Evolutionary conservation across 2,329 filamentous ascomycete species (phyloP).

Genomic region (Xylariomycetidae sp.): DNA sequence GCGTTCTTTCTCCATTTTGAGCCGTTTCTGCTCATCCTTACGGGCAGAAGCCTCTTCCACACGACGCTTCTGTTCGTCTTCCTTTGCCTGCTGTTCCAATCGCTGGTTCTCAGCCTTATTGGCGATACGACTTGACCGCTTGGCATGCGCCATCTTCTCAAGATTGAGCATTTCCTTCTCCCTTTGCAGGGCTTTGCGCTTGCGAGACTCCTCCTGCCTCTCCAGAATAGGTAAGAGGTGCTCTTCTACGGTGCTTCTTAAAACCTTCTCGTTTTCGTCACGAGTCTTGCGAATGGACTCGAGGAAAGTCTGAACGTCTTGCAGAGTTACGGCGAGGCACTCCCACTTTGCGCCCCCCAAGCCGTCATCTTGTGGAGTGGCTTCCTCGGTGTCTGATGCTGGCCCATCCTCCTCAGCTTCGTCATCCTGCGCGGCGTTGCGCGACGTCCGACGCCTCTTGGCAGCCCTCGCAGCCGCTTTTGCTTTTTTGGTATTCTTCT

Average conservation of each 20-base stretch:
- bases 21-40: conserved; percentile 60
- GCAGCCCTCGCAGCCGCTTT: conserved; percentile 61
- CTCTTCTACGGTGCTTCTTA: conserved; percentile 67
- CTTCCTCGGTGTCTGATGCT: conserved; percentile 22
- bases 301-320: conserved; percentile 71
- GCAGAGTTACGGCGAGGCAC: conserved; percentile 76
- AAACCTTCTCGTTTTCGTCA: conserved; percentile 77
- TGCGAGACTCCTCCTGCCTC: conserved; percentile 69
- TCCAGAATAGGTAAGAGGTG: conserved; percentile 83
- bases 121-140: conserved; percentile 86
- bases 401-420: conserved; percentile 32
- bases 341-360: conserved; percentile 83
- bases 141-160: conserved; percentile 87
- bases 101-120: conserved; percentile 74
- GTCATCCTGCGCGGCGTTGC: conserved; percentile 34
- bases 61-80: conserved; percentile 63
- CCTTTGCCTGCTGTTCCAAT: conserved; percentile 64
- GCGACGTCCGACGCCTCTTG: conserved; percentile 63
- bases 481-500: conserved; percentile 61
- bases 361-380: conserved; percentile 50
- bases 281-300: conserved; percentile 68
- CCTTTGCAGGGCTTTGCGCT: conserved; percentile 61
- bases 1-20: conserved; percentile 64
- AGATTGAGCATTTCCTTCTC: conserved; percentile 77
- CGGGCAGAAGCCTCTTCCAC: conserved; percentile 61